These are phyloP conservation scores for Roridomyces roridus DNA, from an alignment of 768 basidiomycete species.

Conservation along the genomic window DNA sequence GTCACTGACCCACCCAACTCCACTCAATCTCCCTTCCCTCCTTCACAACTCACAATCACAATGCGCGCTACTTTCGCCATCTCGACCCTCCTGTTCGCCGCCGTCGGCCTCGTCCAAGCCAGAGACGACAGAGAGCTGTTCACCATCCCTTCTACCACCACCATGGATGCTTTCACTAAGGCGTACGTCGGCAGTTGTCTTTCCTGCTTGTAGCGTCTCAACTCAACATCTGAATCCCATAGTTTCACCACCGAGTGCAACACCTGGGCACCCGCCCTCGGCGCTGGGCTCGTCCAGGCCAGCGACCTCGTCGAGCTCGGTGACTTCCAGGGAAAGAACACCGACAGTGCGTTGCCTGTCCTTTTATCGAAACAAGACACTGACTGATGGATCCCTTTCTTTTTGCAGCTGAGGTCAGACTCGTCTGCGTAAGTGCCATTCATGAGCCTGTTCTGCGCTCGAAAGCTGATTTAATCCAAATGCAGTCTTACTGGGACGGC, in stretches of 20 bases:
- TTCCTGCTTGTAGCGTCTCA: no score
- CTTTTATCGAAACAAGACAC: neutral
- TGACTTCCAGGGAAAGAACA: neutral
- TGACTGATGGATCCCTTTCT: neutral
- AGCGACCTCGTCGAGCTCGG: neutral
- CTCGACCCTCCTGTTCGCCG: neutral
- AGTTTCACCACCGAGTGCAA: slow-evolving; percentile 1
- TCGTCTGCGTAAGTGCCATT: slow-evolving; percentile 7
- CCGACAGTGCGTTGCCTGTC: neutral
- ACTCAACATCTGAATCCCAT: neutral
- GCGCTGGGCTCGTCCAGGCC: neutral
- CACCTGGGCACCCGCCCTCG: neutral
- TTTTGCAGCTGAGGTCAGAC: neutral
- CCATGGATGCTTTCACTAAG: slow-evolving; percentile 1
- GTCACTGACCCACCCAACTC: no score
- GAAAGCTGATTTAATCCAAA: no score
- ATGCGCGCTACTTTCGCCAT: no score
- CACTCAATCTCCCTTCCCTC: no score
- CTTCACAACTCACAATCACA: no score
- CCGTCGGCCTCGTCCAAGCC: slow-evolving; percentile 3
- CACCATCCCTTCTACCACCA: slow-evolving; percentile 6
- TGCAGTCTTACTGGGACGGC: no score
- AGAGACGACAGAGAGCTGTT: slow-evolving; percentile 7
- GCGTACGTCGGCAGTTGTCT: neutral
- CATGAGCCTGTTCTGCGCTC: no score